Evolutionary conservation across 2,329 filamentous ascomycete genomes (phyloP), one percentile per base, ranked within the genome.

Genomic region (Curvularia eragrostidis): DNA sequence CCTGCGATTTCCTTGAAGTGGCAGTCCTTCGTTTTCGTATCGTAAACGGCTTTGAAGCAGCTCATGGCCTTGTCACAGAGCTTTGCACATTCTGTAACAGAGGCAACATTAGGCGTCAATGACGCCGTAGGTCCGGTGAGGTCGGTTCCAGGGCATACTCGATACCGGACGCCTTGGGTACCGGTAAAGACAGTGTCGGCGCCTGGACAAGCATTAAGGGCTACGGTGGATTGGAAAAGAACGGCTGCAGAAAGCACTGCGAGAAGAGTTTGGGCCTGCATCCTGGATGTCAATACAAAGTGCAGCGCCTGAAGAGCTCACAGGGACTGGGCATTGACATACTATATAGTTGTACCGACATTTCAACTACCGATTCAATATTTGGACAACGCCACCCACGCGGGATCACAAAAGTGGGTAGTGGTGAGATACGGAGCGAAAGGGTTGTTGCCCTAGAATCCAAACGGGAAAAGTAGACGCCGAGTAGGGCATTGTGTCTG

Each of bases 31-130:
- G 55, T 62, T 32, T 62, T 54, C 4, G 57, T 68, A 43, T 70
- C 65, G 19, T 67, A 71, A 3, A 71, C 69, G 26, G 67, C 69
- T 41, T 68, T 71, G 57, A 69, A 68, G 56, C 69, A 71, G 41
- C 64, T 55, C 52, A 65, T 58, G 6, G 48, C 56, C 36, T 54
- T 34, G 24, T 69, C 66, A 41, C 67, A 70, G 3, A 63, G 54
- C 30, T 65, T 58, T 30, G 66, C 66, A 50, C 67, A 70, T 28
- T 63, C 65, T 48, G 60, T 58, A 15, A 56, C 60, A 10, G 67
- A 69, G 15, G 60, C 54, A 30, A 70, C 52, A 43, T 58, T 64
- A 1, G 32, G 56, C 3, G 42, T 68, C 18, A 70, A 23, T 19
- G 36, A 44, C 19, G 41, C 43, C 8, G 67, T 64, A 12, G 42